Conservation (phyloP, 768 basidiomycete species). For the Phylloporus arenicola region DNA sequence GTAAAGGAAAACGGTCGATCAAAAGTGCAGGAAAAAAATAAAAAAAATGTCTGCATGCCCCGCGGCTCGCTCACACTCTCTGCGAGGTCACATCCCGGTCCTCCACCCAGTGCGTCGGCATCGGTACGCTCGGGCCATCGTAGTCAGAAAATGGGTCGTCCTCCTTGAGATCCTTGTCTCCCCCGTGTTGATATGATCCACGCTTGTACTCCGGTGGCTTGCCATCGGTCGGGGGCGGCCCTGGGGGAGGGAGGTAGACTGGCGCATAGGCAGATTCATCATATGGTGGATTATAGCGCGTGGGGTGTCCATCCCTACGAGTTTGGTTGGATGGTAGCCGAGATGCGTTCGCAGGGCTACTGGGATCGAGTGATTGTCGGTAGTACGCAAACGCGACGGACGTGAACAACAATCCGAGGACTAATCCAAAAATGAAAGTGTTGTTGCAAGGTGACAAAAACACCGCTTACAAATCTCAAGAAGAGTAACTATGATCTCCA, state of each 20-base stretch:
- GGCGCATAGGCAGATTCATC: conserved; percentile 26
- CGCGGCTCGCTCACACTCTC: conserved; percentile 5
- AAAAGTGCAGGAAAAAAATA: background rate
- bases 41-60: background rate
- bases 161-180: conserved; percentile 32
- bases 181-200: conserved; percentile 27
- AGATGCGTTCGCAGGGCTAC: conserved; percentile 45
- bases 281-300: conserved; percentile 61
- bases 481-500: conserved; percentile 60
- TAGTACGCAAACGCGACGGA: conserved; percentile 64
- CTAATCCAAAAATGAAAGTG: conserved; percentile 28
- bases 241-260: conserved; percentile 45
- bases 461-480: conserved; percentile 48
- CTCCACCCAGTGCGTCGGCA: conserved; percentile 33
- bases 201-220: conserved; percentile 50
- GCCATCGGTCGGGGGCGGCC: conserved; percentile 41
- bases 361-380: conserved; percentile 69
- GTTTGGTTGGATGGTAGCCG: conserved; percentile 39
- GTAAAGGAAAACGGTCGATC: background rate
- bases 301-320: conserved; percentile 37
- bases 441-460: background rate
- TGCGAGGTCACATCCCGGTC: conserved; percentile 38
- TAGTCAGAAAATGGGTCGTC: conserved; percentile 57
- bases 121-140: conserved; percentile 32
- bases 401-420: conserved; percentile 58